Base-by-base conservation (phyloP, 2,329 filamentous ascomycete genomes). In the Pseudopithomyces chartarum region DNA sequence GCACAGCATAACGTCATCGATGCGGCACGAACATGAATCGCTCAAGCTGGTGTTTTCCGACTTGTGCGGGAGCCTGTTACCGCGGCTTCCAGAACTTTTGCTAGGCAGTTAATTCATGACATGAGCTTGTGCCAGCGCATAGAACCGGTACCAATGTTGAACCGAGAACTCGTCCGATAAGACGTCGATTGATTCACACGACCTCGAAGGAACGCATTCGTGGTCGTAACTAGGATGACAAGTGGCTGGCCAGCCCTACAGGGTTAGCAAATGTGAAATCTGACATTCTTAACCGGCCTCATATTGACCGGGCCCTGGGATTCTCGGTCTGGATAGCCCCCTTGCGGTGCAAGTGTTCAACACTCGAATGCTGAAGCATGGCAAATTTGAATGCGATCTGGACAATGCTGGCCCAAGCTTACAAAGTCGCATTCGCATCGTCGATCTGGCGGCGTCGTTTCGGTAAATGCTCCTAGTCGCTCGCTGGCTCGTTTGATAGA, bases 381-480 rank as follows among this genome's bases (percentile, higher is more conserved):
- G 40, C 15, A 26, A 45, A 52, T 38, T 29, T n/a, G 40, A 52
- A 45, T 45, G 40, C 50, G 32, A 20, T 52, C 8, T 45, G 6
- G 29, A 26, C 13, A 33, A 7, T 17, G 6, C 22, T 36, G 17
- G 23, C 33, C 49, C 49, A 40, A 52, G 50, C 50, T 36, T 42
- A n/a, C n/a, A 20, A 33, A 26, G 26, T 20, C 32, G 46, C 46
- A 38, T 39, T 49, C 38, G 48, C 38, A 42, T 51, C 48, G 48
- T 51, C 48, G 48, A 51, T 51, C 48, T 42, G 20, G 48, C 26
- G 15, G 5, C n/a, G n/a, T 42, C 23, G 38, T 22, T 51, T 42
- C 48, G 48, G 48, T 39, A 20, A 20, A n/a, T 19, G 38, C 8
- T 26, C 22, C 29, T 47, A 33, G 19, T 36, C 34, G 34, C 34